Evolutionary conservation across 1,139 yeast genomes (phyloP), one percentile per base, ranked within the genome.

Genomic region (Pichia sp.): DNA sequence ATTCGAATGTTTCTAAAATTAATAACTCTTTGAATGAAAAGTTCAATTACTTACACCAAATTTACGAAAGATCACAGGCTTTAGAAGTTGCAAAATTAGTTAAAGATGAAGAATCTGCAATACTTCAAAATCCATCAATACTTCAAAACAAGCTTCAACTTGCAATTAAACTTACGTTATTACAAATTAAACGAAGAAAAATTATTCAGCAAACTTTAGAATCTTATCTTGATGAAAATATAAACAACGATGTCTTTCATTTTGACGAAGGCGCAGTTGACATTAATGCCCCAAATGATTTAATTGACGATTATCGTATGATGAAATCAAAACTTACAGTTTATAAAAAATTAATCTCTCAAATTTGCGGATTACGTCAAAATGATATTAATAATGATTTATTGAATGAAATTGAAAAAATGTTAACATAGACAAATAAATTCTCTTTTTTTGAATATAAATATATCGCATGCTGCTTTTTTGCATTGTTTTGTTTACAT

Each of bases 321-420:
- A 46, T 44, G 46, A 49, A 41, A 33, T 54, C 56, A 9, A 87
- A 86, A 67, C 83, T 90, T 80, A 80, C 83, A 65, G 86, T 88
- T 63, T 91, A 90, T 71, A 77, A 96, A 59, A 81, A 82, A 62
- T 74, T 93, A 58, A 83, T 93, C 46, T 83, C 96, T 49, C 77
- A 84, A 56, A 85, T 95, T 54, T 89, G 97, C 61, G 95, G 89
- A 4, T 76, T 89, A 55, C 80, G 81, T 53, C 76, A 83, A 34
- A 95, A 87, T 55, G 93, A 87, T 58, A 84, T 91, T 55, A 96
- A 89, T 63, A 80, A 84, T 45, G 70, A 67, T n/a, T 68, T 81
- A 52, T 66, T 83, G 49, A 82, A 79, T 55, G 87, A 82, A 39
- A 79, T 83, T 39, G 82, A 72, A 51, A 50, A 55, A 34, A 61